Percentiles rank a stretch among this genome's conserved stretches.
Evolutionary conservation across 768 basidiomycete genomes (phyloP).

Genomic region (Rubroboletus pulcherrimus): DNA sequence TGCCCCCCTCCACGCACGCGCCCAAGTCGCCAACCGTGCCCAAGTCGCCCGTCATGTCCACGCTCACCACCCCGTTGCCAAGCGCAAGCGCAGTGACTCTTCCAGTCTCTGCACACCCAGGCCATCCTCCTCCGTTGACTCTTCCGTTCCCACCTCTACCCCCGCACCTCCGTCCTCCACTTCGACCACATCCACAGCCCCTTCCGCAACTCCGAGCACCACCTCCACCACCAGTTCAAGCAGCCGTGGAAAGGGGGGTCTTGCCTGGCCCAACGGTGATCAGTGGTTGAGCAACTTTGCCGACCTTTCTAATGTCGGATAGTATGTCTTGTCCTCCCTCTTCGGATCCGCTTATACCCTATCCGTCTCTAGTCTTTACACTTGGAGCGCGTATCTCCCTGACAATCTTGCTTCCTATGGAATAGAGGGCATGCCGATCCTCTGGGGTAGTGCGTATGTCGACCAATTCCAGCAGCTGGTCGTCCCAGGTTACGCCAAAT

Average conservation of each 20-base stretch:
- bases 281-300: constrained; percentile 36
- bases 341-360: not conserved
- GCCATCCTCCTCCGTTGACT: constrained; percentile 27
- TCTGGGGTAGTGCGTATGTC: constrained; percentile 59
- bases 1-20: constrained; percentile 44
- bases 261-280: constrained; percentile 32
- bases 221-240: not conserved
- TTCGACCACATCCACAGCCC: not conserved
- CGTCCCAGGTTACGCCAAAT: constrained; percentile 46
- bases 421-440: constrained; percentile 54
- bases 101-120: constrained; percentile 57
- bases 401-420: constrained; percentile 30
- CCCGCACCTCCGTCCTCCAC: constrained; percentile 4
- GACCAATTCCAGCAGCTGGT: constrained; percentile 43
- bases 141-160: constrained; percentile 4
- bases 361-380: constrained; percentile 45
- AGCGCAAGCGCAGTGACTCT: constrained; percentile 44
- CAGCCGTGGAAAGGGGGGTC: constrained; percentile 42
- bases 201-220: not conserved
- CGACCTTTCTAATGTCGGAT: constrained; percentile 31
- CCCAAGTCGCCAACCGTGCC: constrained; percentile 41
- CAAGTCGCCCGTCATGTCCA: constrained; percentile 46
- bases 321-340: constrained; percentile 33
- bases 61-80: constrained; percentile 44
- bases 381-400: constrained; percentile 56